Evolutionary conservation across 73 alveolate genomes (phyloP).

Genomic region (Halteria grandinella): DNA sequence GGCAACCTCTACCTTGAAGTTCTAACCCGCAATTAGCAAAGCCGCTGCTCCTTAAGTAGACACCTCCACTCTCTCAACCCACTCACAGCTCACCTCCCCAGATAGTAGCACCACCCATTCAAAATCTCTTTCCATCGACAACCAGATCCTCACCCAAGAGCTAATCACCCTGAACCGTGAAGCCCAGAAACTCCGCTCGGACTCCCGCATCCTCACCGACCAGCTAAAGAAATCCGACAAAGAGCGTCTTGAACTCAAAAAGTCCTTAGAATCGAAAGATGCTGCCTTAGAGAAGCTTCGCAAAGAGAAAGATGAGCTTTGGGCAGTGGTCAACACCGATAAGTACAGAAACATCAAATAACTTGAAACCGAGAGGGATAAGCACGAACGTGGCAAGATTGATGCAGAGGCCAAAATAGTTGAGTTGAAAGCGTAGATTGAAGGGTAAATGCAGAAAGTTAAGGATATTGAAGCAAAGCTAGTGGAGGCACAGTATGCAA

Average conservation of each 20-base stretch:
- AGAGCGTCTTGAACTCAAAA: constrained; percentile 25
- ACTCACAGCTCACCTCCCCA: no score
- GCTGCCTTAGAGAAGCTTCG: constrained; percentile 48
- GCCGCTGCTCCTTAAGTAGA: no score
- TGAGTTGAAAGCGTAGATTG: neutral
- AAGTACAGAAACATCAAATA: constrained; percentile 52
- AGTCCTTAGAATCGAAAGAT: constrained; percentile 48
- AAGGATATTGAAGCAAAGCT: neutral
- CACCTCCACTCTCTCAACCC: no score
- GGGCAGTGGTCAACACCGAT: constrained; percentile 61
- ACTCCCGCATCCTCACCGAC: neutral
- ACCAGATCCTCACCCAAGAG: constrained; percentile 51
- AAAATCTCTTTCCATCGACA: neutral
- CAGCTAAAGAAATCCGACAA: constrained; percentile 38
- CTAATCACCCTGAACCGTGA: constrained; percentile 54
- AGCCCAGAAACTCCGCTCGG: constrained; percentile 43
- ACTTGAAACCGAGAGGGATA: constrained; percentile 51
- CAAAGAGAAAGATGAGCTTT: constrained; percentile 60
- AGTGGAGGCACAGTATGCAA: constrained; percentile 1
- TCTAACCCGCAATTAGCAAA: no score
- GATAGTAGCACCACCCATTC: no score
- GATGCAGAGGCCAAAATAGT: constrained; percentile 2
- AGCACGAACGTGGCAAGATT: neutral
- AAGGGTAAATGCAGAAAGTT: neutral
- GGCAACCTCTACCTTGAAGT: no score